phyloP scores from a whole-genome alignment of 2,329 filamentous ascomycete species.

The Dactylellina leptospora region DNA sequence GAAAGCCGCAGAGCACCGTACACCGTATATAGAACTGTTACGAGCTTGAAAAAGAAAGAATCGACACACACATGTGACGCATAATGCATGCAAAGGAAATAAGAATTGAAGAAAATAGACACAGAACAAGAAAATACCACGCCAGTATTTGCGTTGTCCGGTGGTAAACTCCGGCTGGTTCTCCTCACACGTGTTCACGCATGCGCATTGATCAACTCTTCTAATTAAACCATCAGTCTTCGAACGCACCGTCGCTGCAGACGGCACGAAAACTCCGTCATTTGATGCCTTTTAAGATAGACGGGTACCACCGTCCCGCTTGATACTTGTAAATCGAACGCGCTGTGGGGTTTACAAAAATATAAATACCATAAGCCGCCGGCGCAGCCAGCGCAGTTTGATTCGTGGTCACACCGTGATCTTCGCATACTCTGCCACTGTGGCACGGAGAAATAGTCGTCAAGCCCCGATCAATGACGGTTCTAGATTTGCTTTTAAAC shows the following conservation, averaged over 20 bases:
- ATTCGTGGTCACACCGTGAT: constrained; percentile 1
- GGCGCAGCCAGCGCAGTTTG: neutral
- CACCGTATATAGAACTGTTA: no score
- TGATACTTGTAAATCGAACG: neutral
- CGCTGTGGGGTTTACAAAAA: neutral
- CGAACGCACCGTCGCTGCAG: neutral
- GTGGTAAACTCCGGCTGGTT: neutral
- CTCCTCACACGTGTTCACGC: neutral
- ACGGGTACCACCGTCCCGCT: neutral
- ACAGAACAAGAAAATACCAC: neutral
- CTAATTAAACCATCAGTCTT: neutral
- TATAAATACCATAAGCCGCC: neutral
- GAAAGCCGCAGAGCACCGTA: no score
- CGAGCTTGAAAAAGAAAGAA: no score
- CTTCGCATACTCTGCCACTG: neutral
- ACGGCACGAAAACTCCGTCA: neutral
- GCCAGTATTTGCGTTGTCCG: neutral
- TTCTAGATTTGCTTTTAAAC: neutral
- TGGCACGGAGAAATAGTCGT: neutral
- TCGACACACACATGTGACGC: no score
- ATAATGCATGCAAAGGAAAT: neutral
- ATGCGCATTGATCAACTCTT: neutral
- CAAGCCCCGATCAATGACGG: neutral
- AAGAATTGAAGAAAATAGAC: neutral
- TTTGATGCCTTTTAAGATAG: neutral